Percentiles rank a stretch among this genome's conserved stretches.
Evolutionary conservation across 176 grass and related monocot genomes (phyloP).

Genomic region (Stipa capillata): DNA sequence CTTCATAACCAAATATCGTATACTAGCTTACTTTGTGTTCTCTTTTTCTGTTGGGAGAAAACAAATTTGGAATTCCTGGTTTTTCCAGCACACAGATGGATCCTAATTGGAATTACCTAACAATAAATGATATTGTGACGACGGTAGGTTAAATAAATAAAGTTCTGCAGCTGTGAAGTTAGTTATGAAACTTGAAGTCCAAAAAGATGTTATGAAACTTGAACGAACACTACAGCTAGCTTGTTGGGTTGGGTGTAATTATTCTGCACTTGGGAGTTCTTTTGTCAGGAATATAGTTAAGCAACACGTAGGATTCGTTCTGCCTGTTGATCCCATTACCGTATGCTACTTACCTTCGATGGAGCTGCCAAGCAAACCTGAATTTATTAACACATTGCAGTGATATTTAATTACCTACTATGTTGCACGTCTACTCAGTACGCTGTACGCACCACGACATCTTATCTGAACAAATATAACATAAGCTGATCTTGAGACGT

Average conservation of each 20-base stretch:
- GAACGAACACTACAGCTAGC: conserved; percentile 8
- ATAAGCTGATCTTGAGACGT: too few relatives aligned
- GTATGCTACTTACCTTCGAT: not conserved
- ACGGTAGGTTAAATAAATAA: conserved; percentile 23
- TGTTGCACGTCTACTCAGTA: not conserved
- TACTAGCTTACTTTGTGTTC: too few relatives aligned
- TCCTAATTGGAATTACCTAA: conserved; percentile 26
- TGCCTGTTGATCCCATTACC: not conserved
- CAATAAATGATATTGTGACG: conserved; percentile 1
- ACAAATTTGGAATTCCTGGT: not conserved
- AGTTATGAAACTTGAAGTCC: too few relatives aligned
- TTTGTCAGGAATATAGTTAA: conserved; percentile 14
- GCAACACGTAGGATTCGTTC: not conserved
- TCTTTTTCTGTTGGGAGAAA: not conserved
- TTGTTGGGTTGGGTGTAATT: conserved; percentile 26
- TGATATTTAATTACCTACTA: not conserved
- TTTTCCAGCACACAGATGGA: not conserved
- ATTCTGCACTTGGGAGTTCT: not conserved
- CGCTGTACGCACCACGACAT: not conserved
- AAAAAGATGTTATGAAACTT: not conserved
- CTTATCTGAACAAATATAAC: not conserved
- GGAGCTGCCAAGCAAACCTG: not conserved
- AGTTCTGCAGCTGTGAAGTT: conserved; percentile 10
- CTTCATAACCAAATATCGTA: not conserved
- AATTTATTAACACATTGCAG: not conserved